Evolutionary conservation across 768 basidiomycete species (phyloP).

Genomic region (Punctularia strigosozonata): DNA sequence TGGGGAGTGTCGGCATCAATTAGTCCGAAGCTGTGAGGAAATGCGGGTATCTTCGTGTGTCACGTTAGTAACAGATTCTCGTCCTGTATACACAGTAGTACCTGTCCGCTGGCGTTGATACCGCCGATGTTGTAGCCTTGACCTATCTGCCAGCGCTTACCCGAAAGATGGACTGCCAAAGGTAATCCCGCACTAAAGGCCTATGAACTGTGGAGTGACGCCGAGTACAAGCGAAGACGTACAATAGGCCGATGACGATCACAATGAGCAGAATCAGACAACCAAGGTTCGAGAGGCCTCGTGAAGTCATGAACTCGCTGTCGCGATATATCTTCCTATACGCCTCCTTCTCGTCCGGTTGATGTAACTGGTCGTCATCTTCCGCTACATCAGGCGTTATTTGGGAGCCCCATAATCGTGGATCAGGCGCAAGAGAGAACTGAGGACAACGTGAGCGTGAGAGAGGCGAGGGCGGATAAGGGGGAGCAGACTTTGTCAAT

Average conservation of each 20-base stretch:
- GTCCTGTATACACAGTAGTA: constrained; percentile 5
- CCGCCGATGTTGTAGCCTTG: constrained; percentile 34
- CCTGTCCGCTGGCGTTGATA: constrained; percentile 35
- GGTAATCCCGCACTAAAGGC: constrained; percentile 23
- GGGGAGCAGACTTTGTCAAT: too few relatives aligned
- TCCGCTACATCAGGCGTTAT: constrained; percentile 13
- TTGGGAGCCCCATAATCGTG: constrained; percentile 22
- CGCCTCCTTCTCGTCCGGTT: constrained; percentile 16
- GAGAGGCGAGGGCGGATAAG: too few relatives aligned
- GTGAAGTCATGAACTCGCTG: constrained; percentile 21
- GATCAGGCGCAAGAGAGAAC: constrained; percentile 26
- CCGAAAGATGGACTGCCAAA: constrained; percentile 20
- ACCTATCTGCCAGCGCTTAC: constrained; percentile 11
- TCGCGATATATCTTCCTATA: constrained; percentile 20
- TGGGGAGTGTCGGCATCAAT: constrained; percentile 71
- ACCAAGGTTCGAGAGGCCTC: constrained; percentile 33
- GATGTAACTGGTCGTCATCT: constrained; percentile 25
- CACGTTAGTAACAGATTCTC: constrained; percentile 4
- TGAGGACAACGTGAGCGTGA: too few relatives aligned
- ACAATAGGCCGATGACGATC: constrained; percentile 17
- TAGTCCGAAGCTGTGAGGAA: constrained; percentile 41
- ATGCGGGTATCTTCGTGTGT: constrained; percentile 13
- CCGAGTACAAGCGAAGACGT: constrained; percentile 7
- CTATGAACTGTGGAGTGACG: constrained; percentile 7
- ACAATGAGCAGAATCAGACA: constrained; percentile 23